Evolutionary conservation across 2,329 filamentous ascomycete species (phyloP).

Genomic region (Aspergillus tamarii): DNA sequence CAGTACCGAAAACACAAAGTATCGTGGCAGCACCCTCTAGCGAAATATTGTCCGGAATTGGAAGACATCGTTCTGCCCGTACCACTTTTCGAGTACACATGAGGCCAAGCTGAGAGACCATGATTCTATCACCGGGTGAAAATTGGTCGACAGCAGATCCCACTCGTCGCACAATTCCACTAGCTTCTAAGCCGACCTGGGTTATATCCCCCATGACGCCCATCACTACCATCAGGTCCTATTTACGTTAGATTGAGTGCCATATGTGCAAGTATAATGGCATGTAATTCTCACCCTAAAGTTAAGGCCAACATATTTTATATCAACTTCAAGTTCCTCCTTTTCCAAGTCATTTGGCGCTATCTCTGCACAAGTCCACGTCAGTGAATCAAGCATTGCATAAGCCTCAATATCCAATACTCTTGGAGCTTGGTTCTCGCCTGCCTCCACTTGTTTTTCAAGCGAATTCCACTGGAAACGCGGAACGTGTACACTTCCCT

Average conservation of each 20-base stretch:
- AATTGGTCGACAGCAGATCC: slow-evolving; percentile 29
- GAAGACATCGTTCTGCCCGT: slow-evolving; percentile 16
- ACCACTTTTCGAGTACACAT: slow-evolving; percentile 18
- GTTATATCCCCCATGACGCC: slow-evolving; percentile 30
- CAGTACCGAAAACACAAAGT: slow-evolving; percentile 24
- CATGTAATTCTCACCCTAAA: slow-evolving; percentile 26
- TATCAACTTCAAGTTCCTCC: slow-evolving; percentile 36
- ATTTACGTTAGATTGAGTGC: not conserved
- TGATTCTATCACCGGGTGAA: slow-evolving; percentile 36
- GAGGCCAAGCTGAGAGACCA: slow-evolving; percentile 12
- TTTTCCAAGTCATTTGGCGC: not conserved
- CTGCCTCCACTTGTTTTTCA: not conserved
- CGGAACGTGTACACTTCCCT: slow-evolving; percentile 12
- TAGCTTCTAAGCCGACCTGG: slow-evolving; percentile 35
- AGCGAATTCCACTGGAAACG: slow-evolving; percentile 18
- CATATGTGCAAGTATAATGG: too few species aligned
- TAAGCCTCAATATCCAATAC: slow-evolving; percentile 13
- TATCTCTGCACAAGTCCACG: slow-evolving; percentile 11
- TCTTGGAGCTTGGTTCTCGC: not conserved
- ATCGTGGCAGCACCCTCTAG: slow-evolving; percentile 26
- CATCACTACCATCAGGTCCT: slow-evolving; percentile 37
- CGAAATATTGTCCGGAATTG: slow-evolving; percentile 18
- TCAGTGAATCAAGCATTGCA: slow-evolving; percentile 13
- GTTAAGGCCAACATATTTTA: slow-evolving; percentile 38
- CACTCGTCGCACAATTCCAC: slow-evolving; percentile 32